phyloP scores from a whole-genome alignment of 352 stramenopile species.

The Globisporangium megalacanthum region DNA sequence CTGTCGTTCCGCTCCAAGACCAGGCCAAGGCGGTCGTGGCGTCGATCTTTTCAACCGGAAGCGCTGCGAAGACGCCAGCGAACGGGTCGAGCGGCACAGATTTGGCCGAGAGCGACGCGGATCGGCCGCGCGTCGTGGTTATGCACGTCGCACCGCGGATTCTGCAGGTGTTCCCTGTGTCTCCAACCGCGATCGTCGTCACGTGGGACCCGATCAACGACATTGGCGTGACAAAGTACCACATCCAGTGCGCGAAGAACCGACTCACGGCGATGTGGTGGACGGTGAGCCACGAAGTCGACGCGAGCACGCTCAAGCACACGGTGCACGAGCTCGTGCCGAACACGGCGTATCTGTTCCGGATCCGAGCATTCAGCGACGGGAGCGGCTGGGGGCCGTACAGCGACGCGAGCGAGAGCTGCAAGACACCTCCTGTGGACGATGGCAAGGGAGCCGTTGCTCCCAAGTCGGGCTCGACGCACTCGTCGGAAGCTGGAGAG shows the following conservation, averaged over 20 bases:
- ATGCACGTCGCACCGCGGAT: constrained; percentile 36
- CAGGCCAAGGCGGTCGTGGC: constrained; percentile 68
- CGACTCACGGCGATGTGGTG: constrained; percentile 74
- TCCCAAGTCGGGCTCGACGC: constrained; percentile 2
- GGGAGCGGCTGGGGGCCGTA: constrained; percentile 67
- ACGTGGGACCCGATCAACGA: constrained; percentile 73
- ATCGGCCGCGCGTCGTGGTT: constrained; percentile 8
- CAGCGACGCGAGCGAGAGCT: constrained; percentile 63
- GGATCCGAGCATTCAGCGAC: constrained; percentile 50
- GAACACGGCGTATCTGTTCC: constrained; percentile 68
- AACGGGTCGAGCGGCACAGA: too few species aligned
- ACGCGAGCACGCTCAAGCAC: constrained; percentile 42
- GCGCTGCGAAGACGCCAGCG: background rate
- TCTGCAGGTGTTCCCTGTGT: constrained; percentile 48
- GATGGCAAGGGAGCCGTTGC: constrained; percentile 6
- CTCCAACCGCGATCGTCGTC: constrained; percentile 54
- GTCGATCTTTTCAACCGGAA: constrained; percentile 42
- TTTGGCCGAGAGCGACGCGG: background rate
- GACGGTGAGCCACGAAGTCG: constrained; percentile 67
- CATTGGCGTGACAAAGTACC: constrained; percentile 53
- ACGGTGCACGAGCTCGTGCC: constrained; percentile 47
- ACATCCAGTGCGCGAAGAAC: constrained; percentile 82
- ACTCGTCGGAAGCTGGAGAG: constrained; percentile 2
- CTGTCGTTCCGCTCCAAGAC: constrained; percentile 41
- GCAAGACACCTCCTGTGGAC: constrained; percentile 29